These are phyloP conservation scores for Ogataea polymorpha DNA, from an alignment of 805 yeast species.

Conservation along the genomic window DNA sequence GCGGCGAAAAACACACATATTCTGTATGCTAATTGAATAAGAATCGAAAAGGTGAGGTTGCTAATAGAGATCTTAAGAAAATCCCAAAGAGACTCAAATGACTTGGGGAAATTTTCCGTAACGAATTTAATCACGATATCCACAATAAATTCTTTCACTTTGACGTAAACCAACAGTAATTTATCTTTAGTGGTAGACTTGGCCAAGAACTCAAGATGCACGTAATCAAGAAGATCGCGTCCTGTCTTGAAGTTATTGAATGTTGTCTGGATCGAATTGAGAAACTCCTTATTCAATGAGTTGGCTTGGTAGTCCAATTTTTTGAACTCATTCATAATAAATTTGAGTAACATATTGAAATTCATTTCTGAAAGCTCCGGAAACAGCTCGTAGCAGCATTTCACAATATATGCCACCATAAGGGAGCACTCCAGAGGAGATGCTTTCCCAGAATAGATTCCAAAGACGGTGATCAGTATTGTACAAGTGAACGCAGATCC, in stretches of 20 bases:
- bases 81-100: conserved; percentile 53
- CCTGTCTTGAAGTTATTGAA: conserved; percentile 22
- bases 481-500: conserved; percentile 84
- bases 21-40: conserved; percentile 79
- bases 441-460: conserved; percentile 79
- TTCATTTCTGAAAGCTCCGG: conserved; percentile 70
- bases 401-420: conserved; percentile 85
- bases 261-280: conserved; percentile 33
- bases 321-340: conserved; percentile 35
- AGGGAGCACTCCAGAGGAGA: conserved; percentile 88
- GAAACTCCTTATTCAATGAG: conserved; percentile 29
- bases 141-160: conserved; percentile 26
- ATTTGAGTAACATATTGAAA: conserved; percentile 32
- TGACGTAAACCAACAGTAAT: conserved; percentile 18
- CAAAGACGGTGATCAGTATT: conserved; percentile 71
- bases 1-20: conserved; percentile 85
- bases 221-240: conserved; percentile 15
- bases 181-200: conserved; percentile 20
- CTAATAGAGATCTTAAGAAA: conserved; percentile 48
- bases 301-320: conserved; percentile 34
- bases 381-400: conserved; percentile 88
- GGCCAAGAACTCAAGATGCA: conserved; percentile 17
- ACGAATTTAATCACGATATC: conserved; percentile 36
- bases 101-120: conserved; percentile 51
- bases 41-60: conserved; percentile 76